phyloP scores from a whole-genome alignment of 2,329 filamentous ascomycete genomes.

The Fusarium praegraminearum region DNA sequence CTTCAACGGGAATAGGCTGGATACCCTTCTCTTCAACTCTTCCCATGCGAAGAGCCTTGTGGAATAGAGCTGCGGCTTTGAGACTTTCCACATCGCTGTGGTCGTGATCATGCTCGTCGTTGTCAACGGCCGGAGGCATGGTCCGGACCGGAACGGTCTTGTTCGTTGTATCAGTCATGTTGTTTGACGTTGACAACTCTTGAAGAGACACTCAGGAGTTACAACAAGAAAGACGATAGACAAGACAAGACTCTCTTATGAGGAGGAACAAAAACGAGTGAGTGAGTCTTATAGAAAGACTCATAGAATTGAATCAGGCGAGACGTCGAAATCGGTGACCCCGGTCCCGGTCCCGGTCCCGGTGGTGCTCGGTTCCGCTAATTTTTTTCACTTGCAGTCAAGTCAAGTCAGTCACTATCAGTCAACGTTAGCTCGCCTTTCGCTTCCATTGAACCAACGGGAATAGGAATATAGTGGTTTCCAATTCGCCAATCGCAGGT shows the following conservation, averaged over 20 bases:
- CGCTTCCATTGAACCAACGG: slow-evolving; percentile 7
- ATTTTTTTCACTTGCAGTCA: slow-evolving; percentile 24
- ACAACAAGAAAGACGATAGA: background rate
- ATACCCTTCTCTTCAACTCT: slow-evolving; percentile 60
- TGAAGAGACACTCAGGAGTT: background rate
- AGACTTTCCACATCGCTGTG: slow-evolving; percentile 48
- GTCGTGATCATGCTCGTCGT: slow-evolving; percentile 32
- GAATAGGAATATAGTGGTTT: slow-evolving; percentile 6
- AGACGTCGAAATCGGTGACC: slow-evolving; percentile 31
- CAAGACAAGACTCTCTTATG: background rate
- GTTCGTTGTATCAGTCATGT: slow-evolving; percentile 10
- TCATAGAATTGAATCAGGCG: slow-evolving; percentile 23
- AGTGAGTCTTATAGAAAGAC: slow-evolving; percentile 29
- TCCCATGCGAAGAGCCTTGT: slow-evolving; percentile 52
- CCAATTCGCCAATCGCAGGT: slow-evolving; percentile 30
- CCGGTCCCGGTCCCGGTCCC: slow-evolving; percentile 40
- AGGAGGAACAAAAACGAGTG: background rate
- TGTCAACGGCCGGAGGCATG: slow-evolving; percentile 26
- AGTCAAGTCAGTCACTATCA: slow-evolving; percentile 2
- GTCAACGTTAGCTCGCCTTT: slow-evolving; percentile 9
- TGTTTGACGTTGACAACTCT: background rate
- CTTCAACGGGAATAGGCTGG: slow-evolving; percentile 57
- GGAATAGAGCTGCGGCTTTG: slow-evolving; percentile 47
- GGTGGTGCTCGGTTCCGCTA: slow-evolving; percentile 27
- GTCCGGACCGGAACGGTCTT: slow-evolving; percentile 36